Evolutionary conservation across 805 yeast genomes (phyloP).

Genomic region (Monosporozyma servazzii): DNA sequence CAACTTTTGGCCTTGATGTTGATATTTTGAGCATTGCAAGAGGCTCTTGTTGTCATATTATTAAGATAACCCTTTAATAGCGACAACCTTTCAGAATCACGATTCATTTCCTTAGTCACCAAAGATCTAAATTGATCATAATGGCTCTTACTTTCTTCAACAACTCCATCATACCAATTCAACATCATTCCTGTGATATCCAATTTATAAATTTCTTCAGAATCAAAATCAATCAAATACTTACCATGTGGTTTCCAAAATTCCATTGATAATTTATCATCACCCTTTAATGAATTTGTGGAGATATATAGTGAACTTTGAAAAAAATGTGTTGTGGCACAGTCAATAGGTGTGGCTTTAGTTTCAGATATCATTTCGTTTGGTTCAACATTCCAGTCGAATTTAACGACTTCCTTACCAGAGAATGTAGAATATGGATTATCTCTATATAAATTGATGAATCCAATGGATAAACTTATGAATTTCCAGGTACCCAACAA

Average conservation of each 20-base stretch:
- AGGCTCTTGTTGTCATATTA: neutral
- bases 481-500: neutral
- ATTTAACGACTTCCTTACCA: neutral
- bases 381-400: neutral
- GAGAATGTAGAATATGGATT: neutral
- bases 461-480: neutral
- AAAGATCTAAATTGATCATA: neutral
- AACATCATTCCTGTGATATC: conserved; percentile 12
- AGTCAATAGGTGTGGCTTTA: neutral
- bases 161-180: conserved; percentile 4
- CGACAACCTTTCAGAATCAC: neutral
- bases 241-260: conserved; percentile 17
- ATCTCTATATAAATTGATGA: neutral
- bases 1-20: neutral
- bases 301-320: neutral
- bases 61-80: neutral
- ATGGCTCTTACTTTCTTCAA: neutral
- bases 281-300: neutral
- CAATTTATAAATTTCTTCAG: conserved; percentile 6
- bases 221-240: conserved; percentile 20
- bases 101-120: neutral
- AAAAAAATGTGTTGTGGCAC: neutral
- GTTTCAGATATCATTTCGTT: neutral
- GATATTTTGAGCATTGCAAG: neutral
- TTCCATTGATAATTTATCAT: neutral